Conservation (phyloP, 2,329 filamentous ascomycete genomes). For the Verticillium nubilum region DNA sequence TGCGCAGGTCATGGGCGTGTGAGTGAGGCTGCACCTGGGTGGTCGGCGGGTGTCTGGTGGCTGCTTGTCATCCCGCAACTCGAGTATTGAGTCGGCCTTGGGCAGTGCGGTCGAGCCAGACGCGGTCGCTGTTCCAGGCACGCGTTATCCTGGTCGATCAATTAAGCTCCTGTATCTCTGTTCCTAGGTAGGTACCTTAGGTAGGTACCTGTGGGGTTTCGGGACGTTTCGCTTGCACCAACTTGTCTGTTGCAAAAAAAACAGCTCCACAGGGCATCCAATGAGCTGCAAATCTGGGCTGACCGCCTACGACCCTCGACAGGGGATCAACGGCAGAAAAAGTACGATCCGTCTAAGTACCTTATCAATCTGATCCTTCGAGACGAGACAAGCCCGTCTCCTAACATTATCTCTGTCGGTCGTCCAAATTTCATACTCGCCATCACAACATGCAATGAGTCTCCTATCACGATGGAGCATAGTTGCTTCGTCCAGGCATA, state of each 20-base stretch:
- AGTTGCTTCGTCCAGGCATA: slow-evolving; percentile 2
- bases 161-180: not conserved
- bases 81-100: not conserved
- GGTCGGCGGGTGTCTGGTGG: no score
- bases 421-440: not conserved
- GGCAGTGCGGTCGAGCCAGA: not conserved
- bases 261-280: not conserved
- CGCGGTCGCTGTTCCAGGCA: not conserved
- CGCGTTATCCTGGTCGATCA: not conserved
- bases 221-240: not conserved
- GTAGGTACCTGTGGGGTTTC: not conserved
- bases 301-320: slow-evolving; percentile 6
- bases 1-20: no score
- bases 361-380: not conserved
- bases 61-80: no score
- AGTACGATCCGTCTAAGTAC: not conserved
- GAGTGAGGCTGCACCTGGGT: no score
- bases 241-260: not conserved
- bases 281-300: not conserved
- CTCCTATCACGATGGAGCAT: slow-evolving; percentile 7
- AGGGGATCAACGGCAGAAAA: slow-evolving; percentile 9
- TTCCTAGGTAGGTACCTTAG: not conserved
- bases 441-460: slow-evolving; percentile 12
- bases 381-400: no score
- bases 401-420: no score